Evolutionary conservation across 148 eudicot species (phyloP), one percentile per base, ranked within the genome.

Genomic region (Mesembryanthemum crystallinum): DNA sequence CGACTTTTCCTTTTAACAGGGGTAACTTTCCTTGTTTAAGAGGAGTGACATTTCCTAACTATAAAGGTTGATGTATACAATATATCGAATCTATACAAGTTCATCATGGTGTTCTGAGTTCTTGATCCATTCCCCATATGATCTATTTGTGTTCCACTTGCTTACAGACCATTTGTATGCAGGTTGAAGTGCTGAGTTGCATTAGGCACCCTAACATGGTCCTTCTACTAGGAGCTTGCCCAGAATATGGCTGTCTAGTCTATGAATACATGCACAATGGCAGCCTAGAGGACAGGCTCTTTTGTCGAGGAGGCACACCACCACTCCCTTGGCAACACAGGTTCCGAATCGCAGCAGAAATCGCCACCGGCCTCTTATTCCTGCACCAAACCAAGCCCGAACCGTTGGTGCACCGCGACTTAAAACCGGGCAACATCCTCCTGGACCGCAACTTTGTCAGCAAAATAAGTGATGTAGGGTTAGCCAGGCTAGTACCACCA

Each of bases 121-220:
- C 49, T 45, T 45, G 11, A 13, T 45, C 14, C 14, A 10, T 45
- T 28, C 29, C 20, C 12, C 37, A 15, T 12, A 7, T 28, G 66
- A 61, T 61, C 33, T 61, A n/a, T n/a, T 27, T 27, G 27, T 62
- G 33, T 12, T 25, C 24, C 35, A 27, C 0, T 57, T 72, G 5
- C 15, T 20, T 29, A 12, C 6, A 23, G 28, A 49, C 14, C 30
- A n/a, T 13, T 33, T 33, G 7, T 24, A 63, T 28, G 25, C 85
- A 91, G 98, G 93, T 95, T 63, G 98, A 92, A 78, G 90, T 95
- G 43, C 77, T 95, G n/a, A 88, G 97, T 68, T 88, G 94, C 80
- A 92, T 95, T 70, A 81, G 96, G 11, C 98, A 95, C 80, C 98
- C 97, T 1, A 85, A 95, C 85, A 92, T 95, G 98, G 97, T 92